Conservation (phyloP, 345 rosid genomes). For the Eucalyptus pumila region DNA sequence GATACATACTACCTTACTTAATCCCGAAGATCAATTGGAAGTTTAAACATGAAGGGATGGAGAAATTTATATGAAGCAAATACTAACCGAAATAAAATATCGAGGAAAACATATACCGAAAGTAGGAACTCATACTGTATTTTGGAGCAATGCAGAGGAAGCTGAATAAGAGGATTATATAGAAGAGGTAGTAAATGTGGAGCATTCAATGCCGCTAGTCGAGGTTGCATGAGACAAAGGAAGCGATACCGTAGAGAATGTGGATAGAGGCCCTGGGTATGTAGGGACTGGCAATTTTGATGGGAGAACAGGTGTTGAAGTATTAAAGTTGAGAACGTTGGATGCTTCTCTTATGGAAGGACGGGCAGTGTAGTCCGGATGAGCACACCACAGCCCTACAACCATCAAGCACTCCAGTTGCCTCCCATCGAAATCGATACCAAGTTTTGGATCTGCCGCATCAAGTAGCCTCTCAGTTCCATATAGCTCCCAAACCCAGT, state of each 20-base stretch:
- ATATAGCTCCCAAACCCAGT: background rate
- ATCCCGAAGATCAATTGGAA: background rate
- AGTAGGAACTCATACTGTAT: background rate
- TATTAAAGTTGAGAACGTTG: background rate
- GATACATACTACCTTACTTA: background rate
- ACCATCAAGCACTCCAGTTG: background rate
- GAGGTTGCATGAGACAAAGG: background rate
- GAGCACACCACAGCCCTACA: background rate
- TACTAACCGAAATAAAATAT: background rate
- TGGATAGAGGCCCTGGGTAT: background rate
- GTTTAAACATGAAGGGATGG: too few relatives aligned
- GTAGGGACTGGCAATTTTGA: background rate
- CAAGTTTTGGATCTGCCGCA: background rate
- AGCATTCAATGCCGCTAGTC: background rate
- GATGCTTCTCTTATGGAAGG: background rate
- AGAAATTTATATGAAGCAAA: background rate
- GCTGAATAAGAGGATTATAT: background rate
- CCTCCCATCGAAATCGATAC: background rate
- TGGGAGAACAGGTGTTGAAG: fast-evolving
- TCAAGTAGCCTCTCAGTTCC: background rate
- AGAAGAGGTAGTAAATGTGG: background rate
- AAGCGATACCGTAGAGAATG: background rate
- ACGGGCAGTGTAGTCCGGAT: fast-evolving
- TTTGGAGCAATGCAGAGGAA: background rate
- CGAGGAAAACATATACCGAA: background rate